Evolutionary conservation across 2,329 filamentous ascomycete species (phyloP).

Genomic region (Beauveria medogensis): DNA sequence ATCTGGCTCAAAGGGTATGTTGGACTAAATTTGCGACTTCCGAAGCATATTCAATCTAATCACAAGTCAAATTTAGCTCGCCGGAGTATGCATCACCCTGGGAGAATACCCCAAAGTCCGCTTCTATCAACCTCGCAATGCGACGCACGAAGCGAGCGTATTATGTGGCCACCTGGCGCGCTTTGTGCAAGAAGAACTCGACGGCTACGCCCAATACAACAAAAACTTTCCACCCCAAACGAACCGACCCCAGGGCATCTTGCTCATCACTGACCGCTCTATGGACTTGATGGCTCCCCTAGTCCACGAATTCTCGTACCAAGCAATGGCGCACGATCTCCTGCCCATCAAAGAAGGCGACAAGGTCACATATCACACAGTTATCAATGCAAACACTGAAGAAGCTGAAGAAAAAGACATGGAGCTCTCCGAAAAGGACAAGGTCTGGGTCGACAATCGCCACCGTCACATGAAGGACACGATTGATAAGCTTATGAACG

Average conservation of each 20-base stretch:
- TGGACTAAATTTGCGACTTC: not conserved
- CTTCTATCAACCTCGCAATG: constrained; percentile 71
- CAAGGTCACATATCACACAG: constrained; percentile 77
- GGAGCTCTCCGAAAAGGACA: constrained; percentile 84
- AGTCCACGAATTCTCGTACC: constrained; percentile 94
- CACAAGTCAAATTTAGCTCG: constrained; percentile 22
- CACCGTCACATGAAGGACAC: constrained; percentile 98
- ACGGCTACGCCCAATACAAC: constrained; percentile 79
- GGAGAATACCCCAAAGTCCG: constrained; percentile 90
- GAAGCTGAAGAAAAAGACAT: constrained; percentile 79
- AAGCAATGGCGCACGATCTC: constrained; percentile 95
- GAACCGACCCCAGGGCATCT: constrained; percentile 68
- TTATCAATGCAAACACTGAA: constrained; percentile 63
- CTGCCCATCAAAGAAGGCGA: constrained; percentile 82
- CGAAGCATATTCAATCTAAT: not conserved
- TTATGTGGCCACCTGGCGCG: constrained; percentile 80
- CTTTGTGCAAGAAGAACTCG: constrained; percentile 86
- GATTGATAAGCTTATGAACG: constrained; percentile 82
- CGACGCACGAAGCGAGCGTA: constrained; percentile 79
- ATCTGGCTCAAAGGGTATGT: constrained; percentile 75
- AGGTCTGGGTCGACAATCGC: constrained; percentile 89
- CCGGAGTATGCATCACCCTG: constrained; percentile 74
- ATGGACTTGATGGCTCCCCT: constrained; percentile 88
- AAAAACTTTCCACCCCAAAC: constrained; percentile 75
- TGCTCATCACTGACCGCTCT: constrained; percentile 82